Percentiles rank a stretch among this genome's conserved stretches.
These are phyloP conservation scores for Pythium rishiriense DNA, from an alignment of 352 stramenopile species.

Conservation along the genomic window DNA sequence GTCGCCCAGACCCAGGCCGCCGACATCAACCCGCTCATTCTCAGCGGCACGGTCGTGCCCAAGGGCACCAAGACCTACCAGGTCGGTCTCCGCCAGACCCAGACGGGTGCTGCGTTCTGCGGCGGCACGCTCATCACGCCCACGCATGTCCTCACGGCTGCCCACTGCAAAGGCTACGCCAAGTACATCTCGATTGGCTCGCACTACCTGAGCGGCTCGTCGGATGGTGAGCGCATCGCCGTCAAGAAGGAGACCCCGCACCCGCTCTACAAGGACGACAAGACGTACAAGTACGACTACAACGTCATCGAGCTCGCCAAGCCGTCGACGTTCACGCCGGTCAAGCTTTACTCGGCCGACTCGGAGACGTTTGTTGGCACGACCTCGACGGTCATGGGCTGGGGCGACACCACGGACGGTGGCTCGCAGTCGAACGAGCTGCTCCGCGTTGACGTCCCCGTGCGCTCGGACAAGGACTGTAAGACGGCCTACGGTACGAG, in stretches of 20 bases:
- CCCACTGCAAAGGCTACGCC: not conserved
- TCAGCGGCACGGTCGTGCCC: constrained; percentile 1
- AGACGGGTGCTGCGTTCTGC: not conserved
- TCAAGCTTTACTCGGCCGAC: not conserved
- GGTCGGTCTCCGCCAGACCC: not conserved
- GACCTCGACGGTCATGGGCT: not conserved
- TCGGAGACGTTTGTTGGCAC: not conserved
- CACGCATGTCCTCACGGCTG: too few species aligned
- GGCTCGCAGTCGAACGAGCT: not conserved
- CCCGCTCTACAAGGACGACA: too few species aligned
- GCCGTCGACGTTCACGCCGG: not conserved
- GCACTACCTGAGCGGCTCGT: not conserved
- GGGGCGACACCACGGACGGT: not conserved
- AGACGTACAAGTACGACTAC: not conserved
- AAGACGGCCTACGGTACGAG: not conserved
- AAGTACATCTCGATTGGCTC: not conserved
- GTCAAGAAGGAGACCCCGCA: not conserved
- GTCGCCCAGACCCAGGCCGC: too few species aligned
- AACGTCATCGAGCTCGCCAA: not conserved
- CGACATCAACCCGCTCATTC: not conserved
- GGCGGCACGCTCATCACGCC: constrained; percentile 1
- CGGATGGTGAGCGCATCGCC: not conserved
- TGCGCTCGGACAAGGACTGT: not conserved
- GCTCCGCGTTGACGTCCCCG: not conserved
- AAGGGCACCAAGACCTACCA: not conserved